Base-by-base conservation (phyloP, 1,139 yeast genomes). In the Scheffersomyces lignicola region DNA sequence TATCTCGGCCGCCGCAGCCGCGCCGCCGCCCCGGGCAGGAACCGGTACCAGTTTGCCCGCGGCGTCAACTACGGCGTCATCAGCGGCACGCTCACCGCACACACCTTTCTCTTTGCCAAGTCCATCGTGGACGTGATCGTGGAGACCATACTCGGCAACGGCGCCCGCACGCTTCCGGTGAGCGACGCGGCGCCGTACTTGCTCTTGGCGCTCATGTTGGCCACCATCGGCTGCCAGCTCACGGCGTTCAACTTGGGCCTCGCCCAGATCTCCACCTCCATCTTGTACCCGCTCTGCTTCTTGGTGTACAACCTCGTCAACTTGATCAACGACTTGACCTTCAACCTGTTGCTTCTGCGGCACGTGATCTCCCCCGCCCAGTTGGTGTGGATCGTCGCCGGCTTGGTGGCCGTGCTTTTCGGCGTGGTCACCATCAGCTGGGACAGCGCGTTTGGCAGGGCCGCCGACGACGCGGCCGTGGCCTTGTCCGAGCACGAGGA, bases 51-150 rank as follows among this genome's bases (percentile, higher is more conserved):
- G 25, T 64, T 67, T 40, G 39, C 50, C 13, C 62, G 70, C 50
- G 96, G 90, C 2, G 59, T 77, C 8, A 59, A 76, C 20, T 84
- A 71, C 52, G 96, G 96, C 2, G 55, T 80, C 11, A 65, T 82
- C 2, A 81, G 90, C 31, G 96, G 96, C 2, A 76, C 83, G 0
- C 65, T 88, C 34, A 84, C 95, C 0, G 95, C 96, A 0, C 95
- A 87, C 54, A 85, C 95, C 1, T 73, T 89, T 38, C 68, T 89
- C 35, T 75, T 87, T 62, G 96, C 96, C 18, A 89, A 89, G 56
- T 79, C 90, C 1, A 74, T 87, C 0, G 84, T 88, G 11, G 95
- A 87, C 49, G 77, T 84, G 13, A 57, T 83, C 4, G 54, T 79
- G 2, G 69, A 65, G 31, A 66, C 77, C 1, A 59, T 80, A 11